Evolutionary conservation across 768 basidiomycete genomes (phyloP).

Genomic region (Pseudohyphozyma bogoriensis): DNA sequence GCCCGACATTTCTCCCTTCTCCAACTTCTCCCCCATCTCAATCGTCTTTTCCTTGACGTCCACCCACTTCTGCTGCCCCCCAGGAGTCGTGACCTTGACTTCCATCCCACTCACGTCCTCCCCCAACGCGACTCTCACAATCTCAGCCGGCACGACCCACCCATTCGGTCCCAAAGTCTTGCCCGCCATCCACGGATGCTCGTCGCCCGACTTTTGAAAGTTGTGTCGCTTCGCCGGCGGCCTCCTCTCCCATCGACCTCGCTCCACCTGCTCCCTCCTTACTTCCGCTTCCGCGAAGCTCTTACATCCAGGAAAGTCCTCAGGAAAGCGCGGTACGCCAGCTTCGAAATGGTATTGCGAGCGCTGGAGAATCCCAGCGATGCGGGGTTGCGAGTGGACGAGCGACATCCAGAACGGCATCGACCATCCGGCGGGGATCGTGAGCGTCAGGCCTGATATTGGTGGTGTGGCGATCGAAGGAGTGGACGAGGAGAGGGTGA

Average conservation of each 20-base stretch:
- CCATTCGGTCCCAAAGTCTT: conserved; percentile 34
- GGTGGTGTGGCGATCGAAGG: conserved; percentile 7
- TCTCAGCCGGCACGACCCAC: conserved; percentile 39
- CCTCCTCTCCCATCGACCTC: conserved; percentile 59
- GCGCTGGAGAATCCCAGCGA: conserved; percentile 75
- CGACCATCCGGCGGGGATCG: conserved; percentile 78
- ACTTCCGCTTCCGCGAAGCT: conserved; percentile 50
- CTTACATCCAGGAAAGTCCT: conserved; percentile 57
- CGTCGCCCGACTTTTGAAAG: conserved; percentile 52
- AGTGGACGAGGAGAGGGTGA: conserved; percentile 43
- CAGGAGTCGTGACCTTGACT: not conserved
- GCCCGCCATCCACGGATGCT: conserved; percentile 21
- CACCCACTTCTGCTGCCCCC: not conserved
- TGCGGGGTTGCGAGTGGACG: conserved; percentile 66
- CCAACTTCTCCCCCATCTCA: not conserved
- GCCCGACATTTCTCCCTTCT: not conserved
- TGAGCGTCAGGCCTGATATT: conserved; percentile 75
- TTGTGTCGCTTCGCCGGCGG: conserved; percentile 80
- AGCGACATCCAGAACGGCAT: conserved; percentile 83
- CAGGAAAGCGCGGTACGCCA: conserved; percentile 63
- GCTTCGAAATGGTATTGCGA: conserved; percentile 74
- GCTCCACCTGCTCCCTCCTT: conserved; percentile 49
- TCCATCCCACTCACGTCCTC: not conserved
- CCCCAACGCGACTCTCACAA: not conserved
- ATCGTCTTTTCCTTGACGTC: not conserved